phyloP scores from a whole-genome alignment of 225 moss, liverwort and hornwort genomes.

The Sphagnum contortum region DNA sequence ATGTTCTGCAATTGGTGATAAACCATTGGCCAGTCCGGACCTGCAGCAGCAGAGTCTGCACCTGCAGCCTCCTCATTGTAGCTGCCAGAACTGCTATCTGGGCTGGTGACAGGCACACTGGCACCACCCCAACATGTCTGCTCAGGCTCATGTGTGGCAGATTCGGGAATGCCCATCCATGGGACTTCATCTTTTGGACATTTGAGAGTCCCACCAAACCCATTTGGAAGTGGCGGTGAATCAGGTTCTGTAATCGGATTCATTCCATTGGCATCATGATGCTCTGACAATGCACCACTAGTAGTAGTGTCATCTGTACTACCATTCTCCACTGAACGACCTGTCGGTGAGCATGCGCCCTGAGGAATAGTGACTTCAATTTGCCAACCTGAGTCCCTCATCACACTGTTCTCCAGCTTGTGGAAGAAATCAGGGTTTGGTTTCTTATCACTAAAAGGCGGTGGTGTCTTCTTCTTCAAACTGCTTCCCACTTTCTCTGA shows the following conservation, averaged over 20 bases:
- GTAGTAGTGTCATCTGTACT: conserved; percentile 20
- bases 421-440: conserved; percentile 65
- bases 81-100: conserved; percentile 31
- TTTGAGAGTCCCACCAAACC: conserved; percentile 8
- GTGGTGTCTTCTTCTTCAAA: conserved; percentile 27
- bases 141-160: conserved; percentile 25
- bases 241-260: conserved; percentile 3
- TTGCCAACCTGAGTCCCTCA: conserved; percentile 46
- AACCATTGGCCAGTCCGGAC: conserved; percentile 24
- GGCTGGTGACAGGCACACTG: conserved; percentile 25
- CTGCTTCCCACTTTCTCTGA: conserved; percentile 23
- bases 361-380: conserved; percentile 38
- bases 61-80: conserved; percentile 32
- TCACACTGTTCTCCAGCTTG: conserved; percentile 33
- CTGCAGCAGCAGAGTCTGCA: not conserved
- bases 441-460: conserved; percentile 37
- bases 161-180: conserved; percentile 24
- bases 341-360: conserved; percentile 8
- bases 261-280: conserved; percentile 11
- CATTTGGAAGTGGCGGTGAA: conserved; percentile 15
- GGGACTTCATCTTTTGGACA: conserved; percentile 13
- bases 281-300: conserved; percentile 23
- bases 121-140: conserved; percentile 26
- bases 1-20: conserved; percentile 24
- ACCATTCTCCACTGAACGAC: conserved; percentile 9